A percentile compares a stretch with the other conserved stretches of the same genome.
These are phyloP conservation scores for Paradendryphiella salina DNA, from an alignment of 2,329 filamentous ascomycete species.

Conservation along the genomic window DNA sequence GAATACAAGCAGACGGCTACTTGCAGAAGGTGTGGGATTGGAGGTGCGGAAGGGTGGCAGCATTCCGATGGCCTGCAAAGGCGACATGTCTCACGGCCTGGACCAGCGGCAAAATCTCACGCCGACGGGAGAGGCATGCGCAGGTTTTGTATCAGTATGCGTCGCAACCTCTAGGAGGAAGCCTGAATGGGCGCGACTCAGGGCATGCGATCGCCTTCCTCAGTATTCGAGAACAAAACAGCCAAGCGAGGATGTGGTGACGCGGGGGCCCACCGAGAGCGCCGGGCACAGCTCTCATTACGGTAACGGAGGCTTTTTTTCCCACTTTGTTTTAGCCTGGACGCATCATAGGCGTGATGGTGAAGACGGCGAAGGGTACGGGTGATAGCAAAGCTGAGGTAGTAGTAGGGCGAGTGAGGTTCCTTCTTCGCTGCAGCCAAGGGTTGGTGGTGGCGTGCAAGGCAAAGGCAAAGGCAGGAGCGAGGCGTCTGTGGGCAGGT, in stretches of 20 bases:
- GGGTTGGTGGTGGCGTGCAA: slow-evolving; percentile 3
- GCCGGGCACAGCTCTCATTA: slow-evolving; percentile 31
- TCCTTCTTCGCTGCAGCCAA: no score
- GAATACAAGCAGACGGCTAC: not conserved
- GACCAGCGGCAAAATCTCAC: slow-evolving; percentile 22
- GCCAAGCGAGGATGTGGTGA: slow-evolving; percentile 26
- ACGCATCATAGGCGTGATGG: not conserved
- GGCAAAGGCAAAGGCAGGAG: slow-evolving; percentile 8
- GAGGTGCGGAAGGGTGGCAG: slow-evolving; percentile 40
- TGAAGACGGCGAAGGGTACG: not conserved
- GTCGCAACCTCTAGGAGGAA: slow-evolving; percentile 12
- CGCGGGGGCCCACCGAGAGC: slow-evolving; percentile 25
- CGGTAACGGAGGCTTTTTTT: slow-evolving; percentile 14
- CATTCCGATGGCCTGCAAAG: slow-evolving; percentile 27
- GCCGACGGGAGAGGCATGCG: not conserved
- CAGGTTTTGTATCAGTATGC: slow-evolving; percentile 18
- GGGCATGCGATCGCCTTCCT: slow-evolving; percentile 17
- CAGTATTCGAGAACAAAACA: slow-evolving; percentile 30
- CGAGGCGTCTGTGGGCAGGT: slow-evolving; percentile 6
- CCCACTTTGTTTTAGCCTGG: not conserved
- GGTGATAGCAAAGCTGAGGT: not conserved
- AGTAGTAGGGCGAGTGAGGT: no score
- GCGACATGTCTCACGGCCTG: slow-evolving; percentile 29
- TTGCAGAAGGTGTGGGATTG: slow-evolving; percentile 36
- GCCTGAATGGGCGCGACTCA: slow-evolving; percentile 14